Evolutionary conservation across 495 filamentous ascomycete species (phyloP).

Genomic region (Staphylotrichum longicolle): DNA sequence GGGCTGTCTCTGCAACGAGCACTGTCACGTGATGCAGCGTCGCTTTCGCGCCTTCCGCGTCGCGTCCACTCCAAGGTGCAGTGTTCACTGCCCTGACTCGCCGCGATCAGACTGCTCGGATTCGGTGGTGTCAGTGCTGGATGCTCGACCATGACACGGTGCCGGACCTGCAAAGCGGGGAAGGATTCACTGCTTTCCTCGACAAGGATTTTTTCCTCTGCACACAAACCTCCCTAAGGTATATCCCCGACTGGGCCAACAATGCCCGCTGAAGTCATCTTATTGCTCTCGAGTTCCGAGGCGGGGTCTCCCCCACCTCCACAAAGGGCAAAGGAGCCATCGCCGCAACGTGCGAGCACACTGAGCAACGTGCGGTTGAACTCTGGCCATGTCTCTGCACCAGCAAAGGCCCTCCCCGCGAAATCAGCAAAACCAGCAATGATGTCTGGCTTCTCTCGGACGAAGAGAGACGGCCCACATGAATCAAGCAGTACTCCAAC

Average conservation of each 20-base stretch:
- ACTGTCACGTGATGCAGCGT: not conserved
- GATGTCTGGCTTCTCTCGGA: slow-evolving; percentile 45
- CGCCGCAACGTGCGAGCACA: not conserved
- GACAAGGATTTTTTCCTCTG: too few species aligned
- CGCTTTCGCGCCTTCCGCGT: not conserved
- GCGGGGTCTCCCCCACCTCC: slow-evolving; percentile 7
- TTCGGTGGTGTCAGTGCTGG: too few species aligned
- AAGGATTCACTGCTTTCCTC: too few species aligned
- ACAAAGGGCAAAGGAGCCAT: not conserved
- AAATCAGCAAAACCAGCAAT: not conserved
- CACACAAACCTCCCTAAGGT: too few species aligned
- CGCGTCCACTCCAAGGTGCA: not conserved
- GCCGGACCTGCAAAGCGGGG: too few species aligned
- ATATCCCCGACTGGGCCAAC: slow-evolving; percentile 6
- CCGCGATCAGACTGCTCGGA: too few species aligned
- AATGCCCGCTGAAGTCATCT: slow-evolving; percentile 44
- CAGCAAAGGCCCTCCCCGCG: not conserved
- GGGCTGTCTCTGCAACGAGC: not conserved
- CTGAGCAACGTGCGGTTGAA: not conserved
- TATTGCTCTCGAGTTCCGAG: slow-evolving; percentile 36
- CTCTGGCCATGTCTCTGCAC: not conserved
- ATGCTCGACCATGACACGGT: too few species aligned
- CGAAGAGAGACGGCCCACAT: slow-evolving; percentile 30
- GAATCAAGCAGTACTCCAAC: not conserved
- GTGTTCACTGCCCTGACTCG: too few species aligned